Evolutionary conservation across 768 basidiomycete genomes (phyloP).

Genomic region (Lactarius akahatsu): DNA sequence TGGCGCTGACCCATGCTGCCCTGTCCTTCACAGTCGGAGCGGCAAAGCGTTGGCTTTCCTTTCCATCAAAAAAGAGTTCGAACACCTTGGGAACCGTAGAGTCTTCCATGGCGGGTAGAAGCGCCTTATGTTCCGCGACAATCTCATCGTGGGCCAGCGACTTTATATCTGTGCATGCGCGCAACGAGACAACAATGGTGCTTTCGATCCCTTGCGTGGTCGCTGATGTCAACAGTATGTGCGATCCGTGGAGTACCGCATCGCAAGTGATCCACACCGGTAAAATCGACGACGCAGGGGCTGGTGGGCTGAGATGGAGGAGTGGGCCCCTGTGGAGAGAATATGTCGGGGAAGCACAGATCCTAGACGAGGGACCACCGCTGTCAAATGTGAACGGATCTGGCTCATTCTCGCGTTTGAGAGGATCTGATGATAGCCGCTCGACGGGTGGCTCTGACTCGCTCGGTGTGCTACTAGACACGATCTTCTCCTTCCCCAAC

Average conservation of each 20-base stretch:
- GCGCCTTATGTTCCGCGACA: constrained; percentile 43
- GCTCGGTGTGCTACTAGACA: constrained; percentile 10
- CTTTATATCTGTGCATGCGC: constrained; percentile 60
- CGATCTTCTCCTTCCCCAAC: constrained; percentile 31
- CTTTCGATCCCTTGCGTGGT: constrained; percentile 43
- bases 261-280: constrained; percentile 54
- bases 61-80: constrained; percentile 59
- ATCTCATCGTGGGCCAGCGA: constrained; percentile 51
- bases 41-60: constrained; percentile 58
- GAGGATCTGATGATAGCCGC: background rate
- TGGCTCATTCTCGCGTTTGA: background rate
- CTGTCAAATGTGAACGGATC: constrained; percentile 5
- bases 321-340: constrained; percentile 41
- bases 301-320: constrained; percentile 47
- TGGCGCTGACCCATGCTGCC: constrained; percentile 70
- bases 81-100: constrained; percentile 54
- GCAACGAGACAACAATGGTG: constrained; percentile 49
- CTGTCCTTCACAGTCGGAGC: constrained; percentile 59
- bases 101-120: constrained; percentile 41
- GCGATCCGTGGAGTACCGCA: constrained; percentile 39
- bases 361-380: constrained; percentile 19
- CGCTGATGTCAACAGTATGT: constrained; percentile 50
- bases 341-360: constrained; percentile 28
- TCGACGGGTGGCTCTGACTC: constrained; percentile 12
- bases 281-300: constrained; percentile 32